Base-by-base conservation (phyloP, 2,329 filamentous ascomycete species). In the Diaporthe sp. region DNA sequence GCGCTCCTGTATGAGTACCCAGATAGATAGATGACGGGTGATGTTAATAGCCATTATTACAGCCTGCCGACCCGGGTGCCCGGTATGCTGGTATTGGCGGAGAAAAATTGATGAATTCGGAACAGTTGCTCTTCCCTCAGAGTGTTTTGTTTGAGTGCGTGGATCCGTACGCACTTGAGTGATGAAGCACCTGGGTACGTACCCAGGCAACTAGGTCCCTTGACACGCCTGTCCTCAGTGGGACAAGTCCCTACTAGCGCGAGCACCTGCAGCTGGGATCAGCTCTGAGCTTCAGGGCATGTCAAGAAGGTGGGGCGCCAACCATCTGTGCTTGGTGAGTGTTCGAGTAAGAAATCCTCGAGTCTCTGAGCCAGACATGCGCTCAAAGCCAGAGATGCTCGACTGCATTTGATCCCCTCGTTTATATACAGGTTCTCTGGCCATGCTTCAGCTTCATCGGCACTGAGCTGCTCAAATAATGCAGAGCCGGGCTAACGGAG, bases 21-120 rank as follows among this genome's bases (percentile, higher is more conserved):
- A 68, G 64, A 68, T 68, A 54, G 33, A 40, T 68, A 68, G 64
- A 68, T 68, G 47, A 68, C 22, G 35, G 64, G 64, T 52, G 64
- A 28, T 54, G 64, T 54, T 68, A 68, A 68, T 68, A 50, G 45
- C 45, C 47, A 33, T 54, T 38, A 33, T 22, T 35, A 4, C 64
- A 68, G 64, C 47, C 15, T 68, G 9, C 15, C 33, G 33, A 42
- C 47, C 64, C 40, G 45, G 47, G 19, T 22, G 47, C 54, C 33
- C 38, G 64, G 64, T 35, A 50, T 28, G 45, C 64, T 54, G 47
- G 17, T 35, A 19, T 19, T 17, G 64, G 64, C 64, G n/a, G 17
- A 54, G 50, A 25, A 28, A n/a, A 60, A 54, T 54, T 45, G 47
- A 68, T 40, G 64, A 22, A 54, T 7, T 22, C n/a, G 12, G 64